These are phyloP conservation scores for Epichloe gansuensis DNA, from an alignment of 2,329 filamentous ascomycete genomes.

Conservation along the genomic window DNA sequence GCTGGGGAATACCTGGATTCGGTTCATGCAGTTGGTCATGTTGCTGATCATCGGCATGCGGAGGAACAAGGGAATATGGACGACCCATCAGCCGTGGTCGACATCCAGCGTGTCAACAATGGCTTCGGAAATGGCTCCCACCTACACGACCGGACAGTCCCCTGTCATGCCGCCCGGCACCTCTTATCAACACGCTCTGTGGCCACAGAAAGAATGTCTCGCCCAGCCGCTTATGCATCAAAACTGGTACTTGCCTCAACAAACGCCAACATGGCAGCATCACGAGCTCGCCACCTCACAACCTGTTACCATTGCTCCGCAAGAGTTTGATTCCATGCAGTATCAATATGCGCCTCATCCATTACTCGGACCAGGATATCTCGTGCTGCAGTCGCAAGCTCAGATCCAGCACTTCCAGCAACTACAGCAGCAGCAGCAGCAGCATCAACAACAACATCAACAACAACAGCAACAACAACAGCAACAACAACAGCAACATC, in stretches of 20 bases:
- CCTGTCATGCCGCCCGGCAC: constrained; percentile 4
- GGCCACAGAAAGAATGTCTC: neutral
- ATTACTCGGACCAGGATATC: constrained; percentile 6
- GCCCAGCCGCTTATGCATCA: neutral
- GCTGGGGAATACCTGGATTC: constrained; percentile 7
- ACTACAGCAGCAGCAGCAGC: constrained; percentile 1
- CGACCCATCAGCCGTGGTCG: constrained; percentile 4
- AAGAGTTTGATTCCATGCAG: constrained; percentile 5
- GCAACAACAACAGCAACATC: neutral
- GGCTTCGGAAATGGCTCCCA: constrained; percentile 2
- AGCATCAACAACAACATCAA: neutral
- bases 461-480: neutral
- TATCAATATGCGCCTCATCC: constrained; percentile 7
- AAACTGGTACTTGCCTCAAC: constrained; percentile 1
- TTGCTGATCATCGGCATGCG: constrained; percentile 6
- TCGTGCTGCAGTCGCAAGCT: constrained; percentile 4
- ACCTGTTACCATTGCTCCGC: neutral
- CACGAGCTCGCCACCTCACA: constrained; percentile 1
- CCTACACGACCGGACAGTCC: constrained; percentile 1
- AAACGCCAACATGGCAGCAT: constrained; percentile 1
- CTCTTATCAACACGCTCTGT: neutral
- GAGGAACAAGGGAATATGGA: constrained; percentile 6
- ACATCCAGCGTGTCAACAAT: neutral
- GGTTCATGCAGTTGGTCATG: constrained; percentile 2
- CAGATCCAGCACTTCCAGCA: constrained; percentile 3